Percentiles rank a stretch among this genome's conserved stretches.
These are phyloP conservation scores for Candida tammaniensis DNA, from an alignment of 805 yeast genomes.

Conservation along the genomic window DNA sequence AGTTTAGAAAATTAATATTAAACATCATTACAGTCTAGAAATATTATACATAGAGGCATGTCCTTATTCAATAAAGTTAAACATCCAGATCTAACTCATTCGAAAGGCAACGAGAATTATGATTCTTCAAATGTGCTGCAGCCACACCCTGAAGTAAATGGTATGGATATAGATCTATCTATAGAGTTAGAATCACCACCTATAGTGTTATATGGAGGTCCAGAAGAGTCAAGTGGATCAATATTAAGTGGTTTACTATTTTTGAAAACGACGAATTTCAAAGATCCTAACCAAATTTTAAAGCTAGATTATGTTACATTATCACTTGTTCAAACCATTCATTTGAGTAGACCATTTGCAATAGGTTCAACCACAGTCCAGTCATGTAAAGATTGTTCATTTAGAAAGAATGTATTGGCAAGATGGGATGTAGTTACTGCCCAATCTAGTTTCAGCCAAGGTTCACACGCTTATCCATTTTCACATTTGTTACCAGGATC, in stretches of 20 bases:
- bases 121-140: too few relatives aligned
- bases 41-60: too few relatives aligned
- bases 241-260: slow-evolving; percentile 75
- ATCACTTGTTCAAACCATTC: slow-evolving; percentile 68
- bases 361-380: slow-evolving; percentile 48
- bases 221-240: slow-evolving; percentile 80
- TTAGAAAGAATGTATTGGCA: slow-evolving; percentile 61
- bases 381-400: slow-evolving; percentile 58
- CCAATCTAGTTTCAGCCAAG: slow-evolving; percentile 56
- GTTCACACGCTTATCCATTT: slow-evolving; percentile 87
- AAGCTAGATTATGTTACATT: slow-evolving; percentile 56
- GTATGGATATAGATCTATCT: too few relatives aligned
- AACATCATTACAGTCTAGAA: too few relatives aligned
- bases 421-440: slow-evolving; percentile 80
- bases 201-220: slow-evolving; percentile 75
- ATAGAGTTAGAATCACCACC: slow-evolving; percentile 89
- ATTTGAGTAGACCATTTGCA: slow-evolving; percentile 62
- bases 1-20: too few relatives aligned
- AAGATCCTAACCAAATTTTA: neutral
- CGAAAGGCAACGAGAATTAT: too few relatives aligned
- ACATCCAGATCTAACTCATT: too few relatives aligned
- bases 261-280: slow-evolving; percentile 29
- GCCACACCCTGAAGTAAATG: too few relatives aligned
- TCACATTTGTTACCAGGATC: slow-evolving; percentile 86
- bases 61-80: slow-evolving; percentile 2